phyloP scores from a whole-genome alignment of 306 rosid genomes.

The Senna siamea region DNA sequence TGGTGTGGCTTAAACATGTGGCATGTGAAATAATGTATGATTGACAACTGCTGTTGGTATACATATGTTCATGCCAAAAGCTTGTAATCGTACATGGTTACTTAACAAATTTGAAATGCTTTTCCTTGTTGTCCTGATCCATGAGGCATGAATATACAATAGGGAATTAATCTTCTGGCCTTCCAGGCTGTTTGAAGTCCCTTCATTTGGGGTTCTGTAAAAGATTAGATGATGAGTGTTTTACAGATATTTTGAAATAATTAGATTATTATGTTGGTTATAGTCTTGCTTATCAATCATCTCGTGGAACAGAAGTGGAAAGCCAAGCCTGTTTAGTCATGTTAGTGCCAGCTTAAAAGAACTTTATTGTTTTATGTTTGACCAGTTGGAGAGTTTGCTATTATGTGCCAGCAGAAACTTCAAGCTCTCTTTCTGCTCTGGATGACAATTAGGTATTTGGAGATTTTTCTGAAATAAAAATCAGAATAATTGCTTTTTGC shows the following conservation, averaged over 20 bases:
- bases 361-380: background rate
- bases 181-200: slow-evolving; percentile 7
- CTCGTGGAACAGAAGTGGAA: background rate
- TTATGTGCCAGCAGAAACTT: background rate
- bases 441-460: background rate
- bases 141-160: background rate
- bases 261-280: slow-evolving; percentile 4
- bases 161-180: slow-evolving; percentile 24
- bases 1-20: slow-evolving; percentile 26
- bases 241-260: background rate
- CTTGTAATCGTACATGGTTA: slow-evolving; percentile 10
- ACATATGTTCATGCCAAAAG: background rate
- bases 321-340: background rate
- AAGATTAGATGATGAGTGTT: slow-evolving; percentile 10
- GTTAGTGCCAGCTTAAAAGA: background rate
- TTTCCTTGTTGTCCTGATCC: slow-evolving; percentile 22
- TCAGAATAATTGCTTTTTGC: background rate
- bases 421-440: background rate
- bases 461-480: background rate
- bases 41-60: slow-evolving; percentile 9
- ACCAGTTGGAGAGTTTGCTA: background rate
- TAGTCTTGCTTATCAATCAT: slow-evolving; percentile 30
- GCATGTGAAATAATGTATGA: background rate
- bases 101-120: background rate
- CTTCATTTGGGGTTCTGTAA: background rate